Percentiles rank a stretch among this genome's conserved stretches.
Conservation (phyloP, 1,284 basidiomycete genomes). For the Austroboletus rostrupii region DNA sequence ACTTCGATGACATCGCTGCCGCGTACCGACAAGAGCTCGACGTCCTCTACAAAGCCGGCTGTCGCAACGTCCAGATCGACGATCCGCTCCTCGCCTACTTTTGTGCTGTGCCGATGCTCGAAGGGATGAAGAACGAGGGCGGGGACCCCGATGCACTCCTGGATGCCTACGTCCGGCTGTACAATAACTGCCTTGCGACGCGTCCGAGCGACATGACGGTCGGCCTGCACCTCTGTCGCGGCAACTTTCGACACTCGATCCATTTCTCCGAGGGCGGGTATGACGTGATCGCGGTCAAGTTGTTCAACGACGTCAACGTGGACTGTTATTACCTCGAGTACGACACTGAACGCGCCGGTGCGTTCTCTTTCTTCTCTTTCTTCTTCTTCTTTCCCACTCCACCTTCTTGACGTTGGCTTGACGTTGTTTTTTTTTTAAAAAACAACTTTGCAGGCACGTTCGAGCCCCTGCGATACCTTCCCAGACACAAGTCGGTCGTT, state of each 20-base stretch:
- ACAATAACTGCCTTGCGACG: slow-evolving; percentile 61
- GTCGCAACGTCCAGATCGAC: slow-evolving; percentile 74
- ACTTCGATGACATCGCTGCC: slow-evolving; percentile 67
- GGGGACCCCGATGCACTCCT: slow-evolving; percentile 62
- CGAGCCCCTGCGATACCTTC: slow-evolving; percentile 61
- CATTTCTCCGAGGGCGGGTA: slow-evolving; percentile 76
- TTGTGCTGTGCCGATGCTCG: slow-evolving; percentile 58
- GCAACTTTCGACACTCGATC: slow-evolving; percentile 66
- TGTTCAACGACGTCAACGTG: slow-evolving; percentile 74
- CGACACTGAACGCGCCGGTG: slow-evolving; percentile 70
- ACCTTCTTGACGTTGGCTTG: too few relatives aligned
- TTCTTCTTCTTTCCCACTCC: not conserved
- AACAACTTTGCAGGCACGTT: slow-evolving; percentile 36
- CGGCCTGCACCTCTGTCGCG: slow-evolving; percentile 75
- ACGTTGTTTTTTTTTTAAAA: too few relatives aligned
- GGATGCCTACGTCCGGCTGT: slow-evolving; percentile 65
- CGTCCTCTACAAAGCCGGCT: slow-evolving; percentile 70
- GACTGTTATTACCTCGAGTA: slow-evolving; percentile 79
- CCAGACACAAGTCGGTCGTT: slow-evolving; percentile 64
- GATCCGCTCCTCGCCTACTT: slow-evolving; percentile 70
- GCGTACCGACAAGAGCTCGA: slow-evolving; percentile 72
- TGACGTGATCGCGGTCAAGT: slow-evolving; percentile 65
- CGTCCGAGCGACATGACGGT: slow-evolving; percentile 63
- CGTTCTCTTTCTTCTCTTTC: slow-evolving; percentile 12
- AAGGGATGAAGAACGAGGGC: slow-evolving; percentile 57